Evolutionary conservation across 768 basidiomycete species (phyloP).

Genomic region (Clitopilus passeckerianus): DNA sequence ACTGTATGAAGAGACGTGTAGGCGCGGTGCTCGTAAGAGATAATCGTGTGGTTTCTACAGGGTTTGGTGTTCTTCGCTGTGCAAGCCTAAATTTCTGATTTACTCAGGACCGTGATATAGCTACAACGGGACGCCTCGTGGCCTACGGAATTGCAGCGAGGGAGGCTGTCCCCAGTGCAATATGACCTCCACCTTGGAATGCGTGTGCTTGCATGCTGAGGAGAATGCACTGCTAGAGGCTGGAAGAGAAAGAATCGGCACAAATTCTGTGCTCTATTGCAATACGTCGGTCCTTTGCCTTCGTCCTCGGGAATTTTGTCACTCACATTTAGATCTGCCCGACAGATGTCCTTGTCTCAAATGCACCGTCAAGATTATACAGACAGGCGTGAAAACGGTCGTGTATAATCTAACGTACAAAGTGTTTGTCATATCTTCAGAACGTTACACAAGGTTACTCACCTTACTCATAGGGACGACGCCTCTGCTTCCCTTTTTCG

Average conservation of each 20-base stretch:
- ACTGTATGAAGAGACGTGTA: constrained; percentile 96
- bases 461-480: constrained; percentile 55
- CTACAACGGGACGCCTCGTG: constrained; percentile 95
- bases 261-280: constrained; percentile 87
- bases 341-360: constrained; percentile 93
- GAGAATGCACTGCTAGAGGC: constrained; percentile 96
- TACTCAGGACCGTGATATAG: constrained; percentile 28
- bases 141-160: constrained; percentile 83
- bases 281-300: constrained; percentile 72
- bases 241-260: constrained; percentile 84
- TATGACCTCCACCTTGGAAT: constrained; percentile 59
- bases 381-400: constrained; percentile 86
- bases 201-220: constrained; percentile 95
- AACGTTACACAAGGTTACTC: neutral
- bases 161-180: constrained; percentile 89
- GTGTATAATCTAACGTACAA: constrained; percentile 95
- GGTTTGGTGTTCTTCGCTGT: constrained; percentile 35
- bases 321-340: neutral
- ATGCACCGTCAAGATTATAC: constrained; percentile 97
- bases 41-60: constrained; percentile 73
- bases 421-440: constrained; percentile 55
- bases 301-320: neutral
- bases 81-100: neutral
- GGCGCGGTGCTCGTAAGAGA: constrained; percentile 90
- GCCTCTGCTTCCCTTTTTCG: constrained; percentile 74